A percentile compares a stretch with the other conserved stretches of the same genome.
These are phyloP conservation scores for Apocynum venetum DNA, from an alignment of 257 asterid species.

Conservation along the genomic window DNA sequence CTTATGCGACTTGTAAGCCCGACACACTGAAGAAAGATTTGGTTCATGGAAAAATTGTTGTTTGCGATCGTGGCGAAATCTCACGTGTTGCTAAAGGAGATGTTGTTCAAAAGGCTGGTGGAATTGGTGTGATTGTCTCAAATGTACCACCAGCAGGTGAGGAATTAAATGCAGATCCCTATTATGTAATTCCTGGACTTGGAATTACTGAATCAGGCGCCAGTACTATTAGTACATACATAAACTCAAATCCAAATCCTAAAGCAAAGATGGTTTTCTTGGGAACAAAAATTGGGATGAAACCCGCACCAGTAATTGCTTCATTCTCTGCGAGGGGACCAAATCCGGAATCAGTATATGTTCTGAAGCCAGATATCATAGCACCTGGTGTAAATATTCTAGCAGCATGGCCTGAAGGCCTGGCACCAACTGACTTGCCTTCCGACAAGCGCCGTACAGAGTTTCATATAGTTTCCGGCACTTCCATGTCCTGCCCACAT, in stretches of 20 bases:
- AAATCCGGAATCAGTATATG: constrained; percentile 31
- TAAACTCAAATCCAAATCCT: constrained; percentile 44
- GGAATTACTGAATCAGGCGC: constrained; percentile 52
- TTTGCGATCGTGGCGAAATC: constrained; percentile 75
- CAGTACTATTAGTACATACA: constrained; percentile 30
- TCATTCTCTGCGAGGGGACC: constrained; percentile 89
- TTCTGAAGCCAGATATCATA: no score
- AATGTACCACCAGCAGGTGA: constrained; percentile 25
- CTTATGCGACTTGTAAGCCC: no score
- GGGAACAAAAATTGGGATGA: constrained; percentile 57
- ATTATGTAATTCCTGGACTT: constrained; percentile 54
- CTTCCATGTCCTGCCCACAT: no score
- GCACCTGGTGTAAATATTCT: no score
- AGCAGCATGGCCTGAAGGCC: no score
- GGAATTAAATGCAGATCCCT: constrained; percentile 58
- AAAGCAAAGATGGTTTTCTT: constrained; percentile 55
- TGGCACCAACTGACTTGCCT: no score
- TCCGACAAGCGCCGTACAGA: no score
- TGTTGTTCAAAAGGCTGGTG: constrained; percentile 59
- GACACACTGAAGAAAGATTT: background rate
- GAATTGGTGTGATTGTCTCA: constrained; percentile 64
- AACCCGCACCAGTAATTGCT: constrained; percentile 87
- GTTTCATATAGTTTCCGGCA: no score
- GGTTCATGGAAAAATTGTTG: constrained; percentile 65
- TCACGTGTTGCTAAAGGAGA: constrained; percentile 67